Conservation (phyloP, 768 basidiomycete species). For the Mycena leptocephala region DNA sequence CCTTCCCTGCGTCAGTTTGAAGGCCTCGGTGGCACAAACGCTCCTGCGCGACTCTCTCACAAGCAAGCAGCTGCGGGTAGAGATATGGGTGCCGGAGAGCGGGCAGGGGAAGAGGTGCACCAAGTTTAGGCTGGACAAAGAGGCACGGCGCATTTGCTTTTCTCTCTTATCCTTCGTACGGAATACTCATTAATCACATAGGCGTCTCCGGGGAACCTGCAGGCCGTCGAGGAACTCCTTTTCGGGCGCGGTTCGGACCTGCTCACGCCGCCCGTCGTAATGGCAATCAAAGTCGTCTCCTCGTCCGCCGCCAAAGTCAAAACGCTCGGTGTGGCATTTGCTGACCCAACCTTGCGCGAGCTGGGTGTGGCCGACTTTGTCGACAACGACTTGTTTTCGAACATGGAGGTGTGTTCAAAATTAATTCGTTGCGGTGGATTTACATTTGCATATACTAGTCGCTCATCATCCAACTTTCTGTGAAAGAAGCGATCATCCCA, state of each 20-base stretch:
- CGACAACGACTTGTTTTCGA: constrained; percentile 96
- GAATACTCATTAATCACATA: constrained; percentile 32
- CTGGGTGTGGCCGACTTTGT: constrained; percentile 93
- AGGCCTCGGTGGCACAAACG: constrained; percentile 81
- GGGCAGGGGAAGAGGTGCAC: constrained; percentile 82
- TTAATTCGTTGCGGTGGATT: not conserved
- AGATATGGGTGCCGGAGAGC: constrained; percentile 88
- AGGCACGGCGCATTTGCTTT: constrained; percentile 61
- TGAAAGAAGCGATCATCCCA: constrained; percentile 94
- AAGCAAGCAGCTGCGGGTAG: constrained; percentile 89
- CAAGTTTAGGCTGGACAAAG: constrained; percentile 87
- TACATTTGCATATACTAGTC: constrained; percentile 68
- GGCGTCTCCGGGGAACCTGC: constrained; percentile 78
- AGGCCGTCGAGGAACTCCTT: constrained; percentile 86
- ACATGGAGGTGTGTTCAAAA: constrained; percentile 80
- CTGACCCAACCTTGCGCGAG: constrained; percentile 88
- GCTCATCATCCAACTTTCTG: constrained; percentile 94
- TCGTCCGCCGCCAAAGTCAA: constrained; percentile 73
- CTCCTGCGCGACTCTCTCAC: constrained; percentile 94
- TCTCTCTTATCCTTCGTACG: not conserved
- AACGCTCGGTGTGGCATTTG: constrained; percentile 90
- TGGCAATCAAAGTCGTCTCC: constrained; percentile 87
- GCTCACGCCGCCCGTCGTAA: constrained; percentile 87
- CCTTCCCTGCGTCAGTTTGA: constrained; percentile 86
- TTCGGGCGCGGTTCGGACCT: constrained; percentile 85